phyloP scores from a whole-genome alignment of 208 protist genomes.

The Leishmania aethiopica region DNA sequence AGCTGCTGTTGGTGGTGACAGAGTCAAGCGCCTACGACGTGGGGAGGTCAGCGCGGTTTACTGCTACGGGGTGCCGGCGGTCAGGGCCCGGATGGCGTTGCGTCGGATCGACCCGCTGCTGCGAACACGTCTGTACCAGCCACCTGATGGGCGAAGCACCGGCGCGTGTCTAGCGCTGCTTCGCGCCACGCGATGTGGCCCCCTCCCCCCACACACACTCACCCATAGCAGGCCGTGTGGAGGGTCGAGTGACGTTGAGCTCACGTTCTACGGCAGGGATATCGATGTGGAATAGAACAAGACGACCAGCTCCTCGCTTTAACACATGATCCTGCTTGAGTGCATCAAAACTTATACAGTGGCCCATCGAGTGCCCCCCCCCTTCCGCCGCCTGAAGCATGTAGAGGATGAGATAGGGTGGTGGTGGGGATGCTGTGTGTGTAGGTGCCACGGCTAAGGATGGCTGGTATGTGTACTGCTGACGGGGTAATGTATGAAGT shows the following conservation, averaged over 20 bases:
- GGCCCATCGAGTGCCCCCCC: neutral
- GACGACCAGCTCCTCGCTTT: neutral
- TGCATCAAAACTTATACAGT: neutral
- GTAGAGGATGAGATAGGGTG: neutral
- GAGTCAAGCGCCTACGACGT: neutral
- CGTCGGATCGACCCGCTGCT: neutral
- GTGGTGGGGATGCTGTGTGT: neutral
- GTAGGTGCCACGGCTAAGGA: neutral
- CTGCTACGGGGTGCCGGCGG: too few relatives aligned
- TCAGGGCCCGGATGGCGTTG: too few relatives aligned
- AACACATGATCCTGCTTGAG: neutral
- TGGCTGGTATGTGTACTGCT: neutral
- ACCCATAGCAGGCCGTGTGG: too few relatives aligned
- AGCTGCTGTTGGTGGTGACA: neutral
- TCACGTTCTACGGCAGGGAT: too few relatives aligned
- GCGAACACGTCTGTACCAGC: neutral
- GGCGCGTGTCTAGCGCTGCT: too few relatives aligned
- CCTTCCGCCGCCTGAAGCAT: neutral
- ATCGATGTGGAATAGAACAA: too few relatives aligned
- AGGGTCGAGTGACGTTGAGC: too few relatives aligned
- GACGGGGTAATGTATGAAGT: neutral
- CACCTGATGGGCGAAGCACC: neutral
- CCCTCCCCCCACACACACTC: too few relatives aligned
- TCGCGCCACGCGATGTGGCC: too few relatives aligned
- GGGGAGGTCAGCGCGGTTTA: too few relatives aligned